phyloP scores from a whole-genome alignment of 1,284 basidiomycete species.

The Inonotus obliquus region DNA sequence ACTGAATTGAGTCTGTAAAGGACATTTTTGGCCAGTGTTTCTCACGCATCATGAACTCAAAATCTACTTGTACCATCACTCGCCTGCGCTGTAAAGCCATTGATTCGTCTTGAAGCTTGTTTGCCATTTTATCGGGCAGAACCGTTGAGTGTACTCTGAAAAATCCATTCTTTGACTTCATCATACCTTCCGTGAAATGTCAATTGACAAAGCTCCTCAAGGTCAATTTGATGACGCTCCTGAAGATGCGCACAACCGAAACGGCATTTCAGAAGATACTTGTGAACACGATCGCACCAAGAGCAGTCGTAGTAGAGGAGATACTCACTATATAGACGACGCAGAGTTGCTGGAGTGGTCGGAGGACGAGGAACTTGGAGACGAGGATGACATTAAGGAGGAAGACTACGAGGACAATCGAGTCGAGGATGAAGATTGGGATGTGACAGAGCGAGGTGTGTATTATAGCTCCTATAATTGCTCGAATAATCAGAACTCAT shows the following conservation, averaged over 20 bases:
- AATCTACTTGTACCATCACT: no score
- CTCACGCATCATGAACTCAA: no score
- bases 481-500: not conserved
- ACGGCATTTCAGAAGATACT: not conserved
- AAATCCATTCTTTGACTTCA: no score
- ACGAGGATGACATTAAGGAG: constrained; percentile 36
- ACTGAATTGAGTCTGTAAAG: no score
- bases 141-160: no score
- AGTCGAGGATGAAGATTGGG: constrained; percentile 67
- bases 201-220: not conserved
- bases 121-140: no score
- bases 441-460: constrained; percentile 40
- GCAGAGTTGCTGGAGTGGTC: constrained; percentile 31
- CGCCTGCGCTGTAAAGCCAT: no score
- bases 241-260: constrained; percentile 24
- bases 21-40: no score
- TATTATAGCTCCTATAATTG: constrained; percentile 2
- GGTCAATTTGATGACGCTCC: constrained; percentile 34
- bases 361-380: constrained; percentile 36
- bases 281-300: constrained; percentile 6
- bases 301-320: constrained; percentile 27
- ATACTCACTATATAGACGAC: constrained; percentile 47
- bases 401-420: constrained; percentile 50
- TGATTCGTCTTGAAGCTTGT: no score
- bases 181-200: no score